These are phyloP conservation scores for Suillus subaureus DNA, from an alignment of 768 basidiomycete genomes.

Conservation along the genomic window DNA sequence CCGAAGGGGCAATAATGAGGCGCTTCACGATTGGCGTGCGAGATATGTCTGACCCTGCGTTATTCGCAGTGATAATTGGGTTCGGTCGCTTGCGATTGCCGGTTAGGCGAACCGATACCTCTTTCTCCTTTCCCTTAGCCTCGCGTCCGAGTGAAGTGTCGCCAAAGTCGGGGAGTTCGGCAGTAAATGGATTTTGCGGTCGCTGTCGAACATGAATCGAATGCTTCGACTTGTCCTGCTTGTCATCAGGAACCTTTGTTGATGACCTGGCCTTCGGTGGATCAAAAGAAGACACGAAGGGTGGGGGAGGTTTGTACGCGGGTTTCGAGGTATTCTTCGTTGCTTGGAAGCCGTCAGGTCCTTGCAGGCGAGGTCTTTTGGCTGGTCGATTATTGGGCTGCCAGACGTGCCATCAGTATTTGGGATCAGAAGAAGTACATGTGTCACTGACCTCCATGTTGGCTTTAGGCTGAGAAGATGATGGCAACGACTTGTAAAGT, in stretches of 20 bases:
- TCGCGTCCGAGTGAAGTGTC: neutral
- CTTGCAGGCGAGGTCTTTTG: conserved; percentile 17
- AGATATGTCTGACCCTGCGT: neutral
- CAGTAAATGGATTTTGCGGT: conserved; percentile 24
- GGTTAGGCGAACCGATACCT: neutral
- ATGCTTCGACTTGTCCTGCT: neutral
- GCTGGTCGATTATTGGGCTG: conserved; percentile 2
- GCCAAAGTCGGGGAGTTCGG: neutral
- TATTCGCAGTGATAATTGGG: neutral
- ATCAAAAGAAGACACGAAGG: conserved; percentile 32
- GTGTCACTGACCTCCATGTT: conserved; percentile 12
- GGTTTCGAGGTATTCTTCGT: conserved; percentile 24
- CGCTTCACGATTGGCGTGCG: neutral
- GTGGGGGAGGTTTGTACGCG: conserved; percentile 18
- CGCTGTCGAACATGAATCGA: conserved; percentile 10
- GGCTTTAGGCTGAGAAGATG: neutral
- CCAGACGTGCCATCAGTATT: neutral
- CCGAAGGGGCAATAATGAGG: neutral
- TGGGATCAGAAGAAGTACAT: neutral
- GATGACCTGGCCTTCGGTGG: neutral
- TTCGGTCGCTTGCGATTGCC: neutral
- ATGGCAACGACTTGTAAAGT: neutral
- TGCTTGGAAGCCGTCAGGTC: conserved; percentile 33
- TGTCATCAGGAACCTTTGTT: neutral
- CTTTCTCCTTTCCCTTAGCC: neutral